Evolutionary conservation across 78 protist genomes (phyloP), one percentile per base, ranked within the genome.

Genomic region (Dictyostelium discoideum): DNA sequence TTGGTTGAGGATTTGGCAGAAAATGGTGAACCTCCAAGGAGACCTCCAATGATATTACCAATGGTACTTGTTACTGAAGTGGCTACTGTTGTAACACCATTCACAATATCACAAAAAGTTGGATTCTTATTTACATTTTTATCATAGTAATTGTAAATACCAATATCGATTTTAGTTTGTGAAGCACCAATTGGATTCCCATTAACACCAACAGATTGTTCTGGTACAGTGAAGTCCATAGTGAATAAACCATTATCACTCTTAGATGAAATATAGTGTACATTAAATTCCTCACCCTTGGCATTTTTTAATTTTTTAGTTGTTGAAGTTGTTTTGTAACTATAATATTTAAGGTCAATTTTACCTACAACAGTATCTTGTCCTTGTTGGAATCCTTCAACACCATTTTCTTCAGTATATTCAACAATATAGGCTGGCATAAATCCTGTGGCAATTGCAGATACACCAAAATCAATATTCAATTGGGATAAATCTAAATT

Each of bases 101-200:
- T 46, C 0, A 10, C 0, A 10, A 46, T 46, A 46, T 46, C 14
- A 46, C 57, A 46, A 6, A 6, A 46, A 10, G 57, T 1, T 60
- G 69, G n/a, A 3, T 60, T 60, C 20, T 39, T 40, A 76, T 76
- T 76, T 5, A 76, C 26, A 18, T 29, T 76, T 13, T 37, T 16
- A 39, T 76, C 83, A 40, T 76, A 76, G 46, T 76, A 76, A 14
- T 76, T 76, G 83, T 76, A 20, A 76, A 76, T 76, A 29, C 42
- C 26, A 39, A 76, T 76, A 39, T 76, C 83, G 1, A 76, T 37
- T 76, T 76, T 76, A 37, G 83, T 39, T 76, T 76, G 83, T 5
- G 39, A 24, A 2, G 83, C 42, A 76, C 46, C 11, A 2, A 76
- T 18, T 76, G 26, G 14, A 32, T 76, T 76, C 6, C 83, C 83